phyloP scores from a whole-genome alignment of 306 rosid genomes.

The Hippophae gyantsensis region DNA sequence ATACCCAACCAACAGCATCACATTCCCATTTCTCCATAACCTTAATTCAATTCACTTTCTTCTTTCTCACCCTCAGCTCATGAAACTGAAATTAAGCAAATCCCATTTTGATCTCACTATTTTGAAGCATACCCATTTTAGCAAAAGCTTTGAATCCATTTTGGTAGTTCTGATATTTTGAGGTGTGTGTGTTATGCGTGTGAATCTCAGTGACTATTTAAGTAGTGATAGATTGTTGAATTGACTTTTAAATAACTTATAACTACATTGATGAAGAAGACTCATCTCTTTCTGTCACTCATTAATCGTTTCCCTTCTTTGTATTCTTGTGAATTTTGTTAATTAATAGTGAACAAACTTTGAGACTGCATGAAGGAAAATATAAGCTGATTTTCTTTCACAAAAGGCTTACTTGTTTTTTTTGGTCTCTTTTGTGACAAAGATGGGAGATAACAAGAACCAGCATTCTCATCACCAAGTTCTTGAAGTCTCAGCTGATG shows the following conservation, averaged over 20 bases:
- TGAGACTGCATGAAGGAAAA: background rate
- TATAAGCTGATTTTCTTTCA: background rate
- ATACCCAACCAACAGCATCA: no score
- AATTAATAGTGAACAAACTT: background rate
- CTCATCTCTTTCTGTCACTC: background rate
- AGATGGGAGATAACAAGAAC: constrained; percentile 43
- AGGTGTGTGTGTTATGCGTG: background rate
- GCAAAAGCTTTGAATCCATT: background rate
- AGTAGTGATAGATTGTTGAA: background rate
- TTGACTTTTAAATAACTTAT: background rate
- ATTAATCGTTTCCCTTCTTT: background rate
- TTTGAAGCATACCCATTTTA: background rate
- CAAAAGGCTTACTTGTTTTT: background rate
- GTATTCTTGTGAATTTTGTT: background rate
- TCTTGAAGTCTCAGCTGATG: constrained; percentile 39
- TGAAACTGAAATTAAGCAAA: no score
- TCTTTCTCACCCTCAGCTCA: no score
- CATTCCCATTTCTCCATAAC: no score
- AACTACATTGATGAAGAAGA: constrained; percentile 1
- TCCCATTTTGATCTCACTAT: no score
- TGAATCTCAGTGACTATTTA: constrained; percentile 1
- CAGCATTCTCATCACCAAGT: constrained; percentile 33
- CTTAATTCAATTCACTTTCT: no score
- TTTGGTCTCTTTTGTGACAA: constrained; percentile 8
- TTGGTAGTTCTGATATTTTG: constrained; percentile 8